Evolutionary conservation across 2,329 filamentous ascomycete species (phyloP).

Genomic region (Colletotrichum agaves): DNA sequence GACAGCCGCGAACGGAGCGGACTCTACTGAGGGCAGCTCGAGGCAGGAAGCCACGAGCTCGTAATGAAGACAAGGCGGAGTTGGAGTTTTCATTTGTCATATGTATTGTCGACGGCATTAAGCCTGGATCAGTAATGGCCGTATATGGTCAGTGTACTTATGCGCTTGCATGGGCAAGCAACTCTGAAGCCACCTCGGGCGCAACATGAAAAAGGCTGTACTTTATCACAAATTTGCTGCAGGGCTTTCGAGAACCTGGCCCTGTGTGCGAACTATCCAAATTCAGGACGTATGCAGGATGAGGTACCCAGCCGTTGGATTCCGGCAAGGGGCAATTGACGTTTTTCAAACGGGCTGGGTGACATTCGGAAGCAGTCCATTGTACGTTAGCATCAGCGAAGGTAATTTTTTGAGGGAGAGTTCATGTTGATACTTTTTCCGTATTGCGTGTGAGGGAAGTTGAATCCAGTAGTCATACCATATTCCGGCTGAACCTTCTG

Average conservation of each 20-base stretch:
- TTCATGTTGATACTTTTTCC: neutral
- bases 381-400: neutral
- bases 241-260: neutral
- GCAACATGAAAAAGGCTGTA: neutral
- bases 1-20: slow-evolving; percentile 41
- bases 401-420: neutral
- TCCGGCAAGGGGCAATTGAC: slow-evolving; percentile 4
- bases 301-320: neutral
- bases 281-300: neutral
- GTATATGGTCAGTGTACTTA: neutral
- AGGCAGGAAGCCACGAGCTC: slow-evolving; percentile 28
- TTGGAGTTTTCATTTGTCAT: neutral
- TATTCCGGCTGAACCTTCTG: neutral
- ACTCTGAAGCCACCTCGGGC: neutral
- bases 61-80: neutral
- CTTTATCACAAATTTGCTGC: neutral
- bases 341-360: slow-evolving; percentile 1
- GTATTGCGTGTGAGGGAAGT: too few relatives aligned
- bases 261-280: neutral
- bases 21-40: slow-evolving; percentile 36
- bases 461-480: too few relatives aligned
- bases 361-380: neutral
- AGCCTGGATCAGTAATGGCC: too few relatives aligned
- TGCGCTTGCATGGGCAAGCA: slow-evolving; percentile 5
- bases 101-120: neutral